phyloP scores from a whole-genome alignment of 2,329 filamentous ascomycete species.

The Neonectria neomacrospora region DNA sequence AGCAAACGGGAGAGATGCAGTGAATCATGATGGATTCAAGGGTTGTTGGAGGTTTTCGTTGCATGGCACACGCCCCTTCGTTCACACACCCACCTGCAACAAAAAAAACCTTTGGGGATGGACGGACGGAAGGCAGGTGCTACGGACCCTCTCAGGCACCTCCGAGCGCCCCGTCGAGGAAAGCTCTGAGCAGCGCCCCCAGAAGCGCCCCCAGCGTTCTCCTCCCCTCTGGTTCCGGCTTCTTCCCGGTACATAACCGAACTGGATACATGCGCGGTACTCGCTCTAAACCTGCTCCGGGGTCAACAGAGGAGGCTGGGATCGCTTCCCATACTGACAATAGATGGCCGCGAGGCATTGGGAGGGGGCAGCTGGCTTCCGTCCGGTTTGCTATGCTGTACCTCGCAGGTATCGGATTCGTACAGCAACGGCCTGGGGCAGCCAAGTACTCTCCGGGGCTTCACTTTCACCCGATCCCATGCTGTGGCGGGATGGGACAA shows the following conservation, averaged over 20 bases:
- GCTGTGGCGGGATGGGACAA: background rate
- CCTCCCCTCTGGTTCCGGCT: slow-evolving; percentile 31
- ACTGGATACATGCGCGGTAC: slow-evolving; percentile 27
- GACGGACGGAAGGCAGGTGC: slow-evolving; percentile 34
- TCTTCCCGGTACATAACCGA: slow-evolving; percentile 33
- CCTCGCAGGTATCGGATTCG: slow-evolving; percentile 8
- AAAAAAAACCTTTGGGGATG: slow-evolving; percentile 42
- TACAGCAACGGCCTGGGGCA: slow-evolving; percentile 2
- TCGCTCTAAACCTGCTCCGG: slow-evolving; percentile 12
- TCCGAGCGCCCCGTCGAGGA: background rate
- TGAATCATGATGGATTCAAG: slow-evolving; percentile 8
- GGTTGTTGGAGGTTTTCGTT: slow-evolving; percentile 29
- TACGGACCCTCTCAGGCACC: background rate
- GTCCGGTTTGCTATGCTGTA: slow-evolving; percentile 2
- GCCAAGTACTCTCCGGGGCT: no score
- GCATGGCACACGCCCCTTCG: slow-evolving; percentile 32
- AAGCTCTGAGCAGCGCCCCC: slow-evolving; percentile 1
- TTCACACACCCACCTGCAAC: slow-evolving; percentile 33
- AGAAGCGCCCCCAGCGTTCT: slow-evolving; percentile 18
- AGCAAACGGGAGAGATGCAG: background rate
- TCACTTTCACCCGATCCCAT: background rate
- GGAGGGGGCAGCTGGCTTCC: slow-evolving; percentile 3
- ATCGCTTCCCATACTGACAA: background rate
- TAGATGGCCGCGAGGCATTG: background rate
- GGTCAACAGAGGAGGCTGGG: slow-evolving; percentile 21